A percentile compares a stretch with the other conserved stretches of the same genome.
phyloP scores from a whole-genome alignment of 441 rosid species.

The Brassica balearica region DNA sequence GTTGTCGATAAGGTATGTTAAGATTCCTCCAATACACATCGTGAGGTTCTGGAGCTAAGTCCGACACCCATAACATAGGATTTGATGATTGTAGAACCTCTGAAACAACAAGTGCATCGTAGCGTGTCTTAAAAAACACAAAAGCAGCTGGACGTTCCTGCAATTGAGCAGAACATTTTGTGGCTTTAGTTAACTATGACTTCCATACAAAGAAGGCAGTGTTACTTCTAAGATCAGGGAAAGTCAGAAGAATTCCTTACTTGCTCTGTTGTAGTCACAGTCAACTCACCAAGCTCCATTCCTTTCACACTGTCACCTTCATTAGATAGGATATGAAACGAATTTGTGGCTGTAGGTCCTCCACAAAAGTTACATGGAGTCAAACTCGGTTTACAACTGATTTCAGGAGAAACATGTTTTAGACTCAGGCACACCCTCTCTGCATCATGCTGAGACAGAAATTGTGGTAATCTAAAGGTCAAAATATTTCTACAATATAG shows the following conservation, averaged over 20 bases:
- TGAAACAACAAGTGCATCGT: conserved; percentile 79
- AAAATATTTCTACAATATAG: not conserved
- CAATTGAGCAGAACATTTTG: conserved; percentile 1
- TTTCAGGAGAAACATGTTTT: conserved; percentile 53
- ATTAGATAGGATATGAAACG: conserved; percentile 68
- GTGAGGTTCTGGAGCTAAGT: conserved; percentile 92
- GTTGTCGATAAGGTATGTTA: conserved; percentile 78
- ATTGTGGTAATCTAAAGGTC: conserved; percentile 2
- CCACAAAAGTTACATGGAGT: conserved; percentile 59
- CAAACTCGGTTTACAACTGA: conserved; percentile 46
- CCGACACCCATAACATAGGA: conserved; percentile 95
- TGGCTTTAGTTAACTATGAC: not conserved
- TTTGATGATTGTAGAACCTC: conserved; percentile 83
- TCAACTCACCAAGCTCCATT: conserved; percentile 49
- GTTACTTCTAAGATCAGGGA: conserved; percentile 17
- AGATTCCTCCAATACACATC: conserved; percentile 96
- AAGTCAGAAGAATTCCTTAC: conserved; percentile 43
- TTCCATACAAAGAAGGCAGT: conserved; percentile 1
- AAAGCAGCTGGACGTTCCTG: conserved; percentile 77
- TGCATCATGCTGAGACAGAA: conserved; percentile 68
- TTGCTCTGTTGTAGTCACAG: conserved; percentile 55
- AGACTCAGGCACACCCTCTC: conserved; percentile 68
- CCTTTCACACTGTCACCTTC: conserved; percentile 54
- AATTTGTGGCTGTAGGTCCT: conserved; percentile 52
- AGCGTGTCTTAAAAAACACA: conserved; percentile 91